A percentile compares a stretch with the other conserved stretches of the same genome.
Conservation (phyloP, 2,329 filamentous ascomycete genomes). For the Epichloe hybrida region DNA sequence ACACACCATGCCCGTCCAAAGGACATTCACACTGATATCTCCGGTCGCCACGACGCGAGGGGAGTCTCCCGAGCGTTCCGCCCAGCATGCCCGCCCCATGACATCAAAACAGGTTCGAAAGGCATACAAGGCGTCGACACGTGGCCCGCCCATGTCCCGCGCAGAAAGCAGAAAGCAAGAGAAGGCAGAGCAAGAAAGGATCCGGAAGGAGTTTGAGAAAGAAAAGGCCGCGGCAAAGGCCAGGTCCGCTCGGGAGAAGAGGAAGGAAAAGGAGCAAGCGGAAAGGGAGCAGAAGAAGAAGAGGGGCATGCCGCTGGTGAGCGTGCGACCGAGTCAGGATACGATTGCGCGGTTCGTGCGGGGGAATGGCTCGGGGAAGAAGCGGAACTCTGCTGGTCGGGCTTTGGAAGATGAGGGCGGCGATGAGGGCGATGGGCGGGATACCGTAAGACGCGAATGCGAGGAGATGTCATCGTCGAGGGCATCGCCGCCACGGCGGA, state of each 20-base stretch:
- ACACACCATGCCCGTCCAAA: slow-evolving; percentile 22
- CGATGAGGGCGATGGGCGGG: background rate
- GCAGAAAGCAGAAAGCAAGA: slow-evolving; percentile 26
- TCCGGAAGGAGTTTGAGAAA: slow-evolving; percentile 36
- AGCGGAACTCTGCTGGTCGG: slow-evolving; percentile 9
- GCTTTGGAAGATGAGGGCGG: background rate
- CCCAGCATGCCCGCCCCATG: slow-evolving; percentile 16
- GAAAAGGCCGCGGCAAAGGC: slow-evolving; percentile 35
- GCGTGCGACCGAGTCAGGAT: slow-evolving; percentile 42
- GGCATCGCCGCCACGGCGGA: background rate
- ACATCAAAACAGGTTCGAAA: slow-evolving; percentile 29
- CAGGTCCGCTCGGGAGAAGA: slow-evolving; percentile 37
- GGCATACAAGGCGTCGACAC: slow-evolving; percentile 23
- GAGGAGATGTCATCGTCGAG: background rate
- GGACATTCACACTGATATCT: slow-evolving; percentile 32
- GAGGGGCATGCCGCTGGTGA: slow-evolving; percentile 39
- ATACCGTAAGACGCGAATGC: background rate
- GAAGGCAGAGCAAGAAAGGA: slow-evolving; percentile 39
- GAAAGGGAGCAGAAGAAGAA: slow-evolving; percentile 36
- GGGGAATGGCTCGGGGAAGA: slow-evolving; percentile 17
- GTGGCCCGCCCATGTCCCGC: slow-evolving; percentile 24
- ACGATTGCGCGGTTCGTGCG: slow-evolving; percentile 41
- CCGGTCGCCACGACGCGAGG: slow-evolving; percentile 9
- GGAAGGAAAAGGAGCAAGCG: slow-evolving; percentile 37
- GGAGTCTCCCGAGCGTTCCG: background rate